Evolutionary conservation across 805 yeast species (phyloP).

Genomic region (Vanderwaltozyma yarrowii): DNA sequence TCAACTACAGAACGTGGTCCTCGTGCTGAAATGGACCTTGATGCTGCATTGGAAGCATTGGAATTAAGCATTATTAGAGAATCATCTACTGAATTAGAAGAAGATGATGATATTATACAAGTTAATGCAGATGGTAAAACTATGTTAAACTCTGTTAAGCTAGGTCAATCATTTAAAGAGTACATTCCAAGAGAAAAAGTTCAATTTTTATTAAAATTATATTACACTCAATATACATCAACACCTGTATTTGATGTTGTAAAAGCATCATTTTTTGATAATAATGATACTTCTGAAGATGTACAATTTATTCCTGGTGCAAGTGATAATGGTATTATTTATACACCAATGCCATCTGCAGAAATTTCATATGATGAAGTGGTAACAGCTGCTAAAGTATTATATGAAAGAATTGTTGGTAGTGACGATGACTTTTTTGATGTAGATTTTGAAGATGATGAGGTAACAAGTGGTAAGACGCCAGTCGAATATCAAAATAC

Average conservation of each 20-base stretch:
- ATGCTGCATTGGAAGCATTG: conserved; percentile 68
- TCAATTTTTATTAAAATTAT: conserved; percentile 49
- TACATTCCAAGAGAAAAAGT: conserved; percentile 74
- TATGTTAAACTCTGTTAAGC: conserved; percentile 65
- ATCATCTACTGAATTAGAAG: conserved; percentile 45
- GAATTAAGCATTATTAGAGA: conserved; percentile 77
- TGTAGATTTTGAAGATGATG: conserved; percentile 93
- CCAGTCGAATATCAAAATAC: conserved; percentile 18
- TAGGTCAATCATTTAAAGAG: conserved; percentile 77
- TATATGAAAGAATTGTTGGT: conserved; percentile 77
- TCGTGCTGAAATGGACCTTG: conserved; percentile 67
- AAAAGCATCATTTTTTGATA: conserved; percentile 31
- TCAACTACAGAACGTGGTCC: conserved; percentile 64
- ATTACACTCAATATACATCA: conserved; percentile 49
- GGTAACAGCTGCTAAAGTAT: conserved; percentile 64
- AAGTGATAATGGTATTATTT: conserved; percentile 39
- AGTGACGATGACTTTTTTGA: conserved; percentile 93
- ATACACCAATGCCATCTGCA: conserved; percentile 61
- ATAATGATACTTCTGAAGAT: conserved; percentile 19
- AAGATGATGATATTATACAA: conserved; percentile 48
- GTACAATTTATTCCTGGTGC: conserved; percentile 27
- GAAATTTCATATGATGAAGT: conserved; percentile 91
- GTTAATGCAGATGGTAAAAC: conserved; percentile 52
- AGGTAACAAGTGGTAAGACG: conserved; percentile 31
- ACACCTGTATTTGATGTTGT: conserved; percentile 49